These are phyloP conservation scores for Hymenoscyphus linearis DNA, from an alignment of 2,329 filamentous ascomycete genomes.

Conservation along the genomic window DNA sequence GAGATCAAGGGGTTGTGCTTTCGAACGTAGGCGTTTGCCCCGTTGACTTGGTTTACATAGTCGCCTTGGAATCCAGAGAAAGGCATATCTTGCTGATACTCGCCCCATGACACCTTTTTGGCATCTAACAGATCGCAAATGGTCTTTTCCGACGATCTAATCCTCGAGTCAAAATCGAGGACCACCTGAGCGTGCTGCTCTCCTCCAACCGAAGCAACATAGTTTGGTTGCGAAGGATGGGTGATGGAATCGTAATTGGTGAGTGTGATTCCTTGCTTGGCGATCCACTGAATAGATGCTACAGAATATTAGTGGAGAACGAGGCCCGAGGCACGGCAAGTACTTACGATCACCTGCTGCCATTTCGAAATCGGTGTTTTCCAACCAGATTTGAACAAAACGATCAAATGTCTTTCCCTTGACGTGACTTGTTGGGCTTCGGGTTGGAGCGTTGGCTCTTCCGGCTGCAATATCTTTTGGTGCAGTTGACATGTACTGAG, in stretches of 20 bases:
- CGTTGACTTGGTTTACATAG: slow-evolving; percentile 58
- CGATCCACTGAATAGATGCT: slow-evolving; percentile 37
- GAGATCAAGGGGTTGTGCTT: slow-evolving; percentile 69
- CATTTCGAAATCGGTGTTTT: slow-evolving; percentile 42
- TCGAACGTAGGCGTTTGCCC: slow-evolving; percentile 68
- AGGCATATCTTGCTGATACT: slow-evolving; percentile 73
- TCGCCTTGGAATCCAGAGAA: slow-evolving; percentile 65
- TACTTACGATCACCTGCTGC: slow-evolving; percentile 28
- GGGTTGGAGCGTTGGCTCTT: slow-evolving; percentile 40
- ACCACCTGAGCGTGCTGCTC: slow-evolving; percentile 57
- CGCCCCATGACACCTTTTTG: slow-evolving; percentile 49
- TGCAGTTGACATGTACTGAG: slow-evolving; percentile 9
- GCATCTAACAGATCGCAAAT: slow-evolving; percentile 46
- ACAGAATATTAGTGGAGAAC: slow-evolving; percentile 27
- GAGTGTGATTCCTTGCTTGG: slow-evolving; percentile 49
- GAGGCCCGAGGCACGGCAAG: background rate
- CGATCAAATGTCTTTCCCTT: slow-evolving; percentile 52
- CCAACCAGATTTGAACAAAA: slow-evolving; percentile 56
- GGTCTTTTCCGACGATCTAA: slow-evolving; percentile 53
- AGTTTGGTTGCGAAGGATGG: slow-evolving; percentile 69
- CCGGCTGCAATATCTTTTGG: slow-evolving; percentile 26
- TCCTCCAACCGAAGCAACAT: slow-evolving; percentile 61
- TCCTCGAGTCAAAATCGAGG: slow-evolving; percentile 56
- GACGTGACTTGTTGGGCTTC: slow-evolving; percentile 42
- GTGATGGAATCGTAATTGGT: slow-evolving; percentile 49